Percentiles rank a stretch among this genome's conserved stretches.
phyloP scores from a whole-genome alignment of 2,329 filamentous ascomycete species.

The Clonostachys byssicola region DNA sequence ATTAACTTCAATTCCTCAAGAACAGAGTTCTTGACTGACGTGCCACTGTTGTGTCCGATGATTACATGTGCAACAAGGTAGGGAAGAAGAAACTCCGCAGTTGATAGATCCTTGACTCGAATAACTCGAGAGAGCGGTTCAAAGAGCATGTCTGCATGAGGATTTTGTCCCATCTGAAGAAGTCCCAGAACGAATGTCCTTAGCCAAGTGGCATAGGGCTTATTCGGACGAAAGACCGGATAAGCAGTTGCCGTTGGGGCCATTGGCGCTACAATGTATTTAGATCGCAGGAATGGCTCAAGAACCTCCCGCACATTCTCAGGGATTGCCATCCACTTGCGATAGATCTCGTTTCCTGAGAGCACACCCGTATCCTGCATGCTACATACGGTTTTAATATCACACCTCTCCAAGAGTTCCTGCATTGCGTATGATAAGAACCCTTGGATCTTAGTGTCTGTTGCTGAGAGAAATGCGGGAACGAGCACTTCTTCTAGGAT shows the following conservation, averaged over 20 bases:
- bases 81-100: constrained; percentile 83
- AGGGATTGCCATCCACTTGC: constrained; percentile 75
- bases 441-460: constrained; percentile 81
- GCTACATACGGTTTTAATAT: constrained; percentile 57
- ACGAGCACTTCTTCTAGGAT: constrained; percentile 85
- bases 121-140: constrained; percentile 78
- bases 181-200: constrained; percentile 77
- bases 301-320: constrained; percentile 75
- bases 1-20: constrained; percentile 71
- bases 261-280: constrained; percentile 69
- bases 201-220: constrained; percentile 78
- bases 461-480: constrained; percentile 85
- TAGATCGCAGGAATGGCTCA: constrained; percentile 83
- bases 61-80: constrained; percentile 83
- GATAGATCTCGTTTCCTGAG: constrained; percentile 57
- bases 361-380: constrained; percentile 28
- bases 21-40: constrained; percentile 60
- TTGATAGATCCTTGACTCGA: constrained; percentile 78
- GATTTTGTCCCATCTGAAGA: constrained; percentile 70
- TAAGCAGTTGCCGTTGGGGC: constrained; percentile 57
- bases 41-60: constrained; percentile 59
- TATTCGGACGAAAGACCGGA: constrained; percentile 69
- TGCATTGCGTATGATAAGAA: constrained; percentile 96
- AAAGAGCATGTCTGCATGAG: constrained; percentile 74
- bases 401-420: constrained; percentile 75